Evolutionary conservation across 2,329 filamentous ascomycete species (phyloP).

Genomic region (Clonostachys rosea): DNA sequence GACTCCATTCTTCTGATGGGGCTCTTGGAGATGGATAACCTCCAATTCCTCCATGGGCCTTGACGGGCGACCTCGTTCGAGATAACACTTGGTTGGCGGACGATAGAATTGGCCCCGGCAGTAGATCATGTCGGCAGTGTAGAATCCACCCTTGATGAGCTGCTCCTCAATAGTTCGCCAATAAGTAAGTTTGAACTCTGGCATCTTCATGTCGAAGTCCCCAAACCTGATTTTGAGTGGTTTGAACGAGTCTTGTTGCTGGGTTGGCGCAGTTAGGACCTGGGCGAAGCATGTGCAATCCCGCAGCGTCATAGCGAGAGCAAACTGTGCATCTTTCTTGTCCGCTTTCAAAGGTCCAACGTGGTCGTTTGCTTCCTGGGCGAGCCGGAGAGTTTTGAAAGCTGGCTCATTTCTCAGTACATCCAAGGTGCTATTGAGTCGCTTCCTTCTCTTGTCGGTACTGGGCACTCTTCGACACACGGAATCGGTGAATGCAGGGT

Average conservation of each 20-base stretch:
- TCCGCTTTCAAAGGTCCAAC: slow-evolving; percentile 35
- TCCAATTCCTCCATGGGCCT: background rate
- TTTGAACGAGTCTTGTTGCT: slow-evolving; percentile 10
- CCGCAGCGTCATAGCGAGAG: slow-evolving; percentile 73
- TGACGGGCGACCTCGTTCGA: slow-evolving; percentile 16
- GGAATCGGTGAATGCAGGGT: slow-evolving; percentile 26
- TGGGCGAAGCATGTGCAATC: slow-evolving; percentile 75
- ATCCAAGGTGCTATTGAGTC: slow-evolving; percentile 4
- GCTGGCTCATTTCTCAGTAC: slow-evolving; percentile 5
- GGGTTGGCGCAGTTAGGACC: slow-evolving; percentile 29
- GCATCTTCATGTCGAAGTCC: slow-evolving; percentile 74
- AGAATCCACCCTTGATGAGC: slow-evolving; percentile 66
- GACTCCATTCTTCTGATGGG: background rate
- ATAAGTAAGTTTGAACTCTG: slow-evolving; percentile 58
- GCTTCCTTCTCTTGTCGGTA: slow-evolving; percentile 17
- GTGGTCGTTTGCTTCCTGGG: slow-evolving; percentile 36
- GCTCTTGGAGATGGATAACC: background rate
- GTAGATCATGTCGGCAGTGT: slow-evolving; percentile 39
- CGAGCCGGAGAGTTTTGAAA: slow-evolving; percentile 19
- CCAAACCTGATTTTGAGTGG: slow-evolving; percentile 58
- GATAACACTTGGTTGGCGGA: slow-evolving; percentile 26
- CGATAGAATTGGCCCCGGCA: slow-evolving; percentile 23
- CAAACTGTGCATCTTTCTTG: slow-evolving; percentile 41
- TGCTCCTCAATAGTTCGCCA: slow-evolving; percentile 62
- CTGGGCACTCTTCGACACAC: slow-evolving; percentile 31